These are phyloP conservation scores for Venturia carpophila DNA, from an alignment of 2,329 filamentous ascomycete genomes.

Conservation along the genomic window DNA sequence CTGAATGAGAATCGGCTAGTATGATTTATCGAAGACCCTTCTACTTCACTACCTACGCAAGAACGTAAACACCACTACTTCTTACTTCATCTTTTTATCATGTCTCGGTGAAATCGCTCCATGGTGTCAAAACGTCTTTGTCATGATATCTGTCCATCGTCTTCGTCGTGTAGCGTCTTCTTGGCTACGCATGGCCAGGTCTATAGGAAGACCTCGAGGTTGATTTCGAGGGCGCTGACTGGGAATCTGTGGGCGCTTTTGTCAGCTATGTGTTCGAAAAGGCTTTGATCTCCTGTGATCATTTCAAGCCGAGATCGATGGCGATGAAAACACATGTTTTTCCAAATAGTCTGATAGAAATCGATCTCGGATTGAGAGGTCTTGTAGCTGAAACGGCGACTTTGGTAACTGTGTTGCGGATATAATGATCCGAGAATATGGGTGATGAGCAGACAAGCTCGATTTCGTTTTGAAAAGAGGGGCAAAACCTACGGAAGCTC, in stretches of 20 bases:
- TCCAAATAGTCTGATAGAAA: too few relatives aligned
- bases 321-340: too few relatives aligned
- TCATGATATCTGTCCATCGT: not conserved
- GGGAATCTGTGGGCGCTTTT: slow-evolving; percentile 48
- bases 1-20: not conserved
- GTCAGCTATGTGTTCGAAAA: not conserved
- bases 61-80: not conserved
- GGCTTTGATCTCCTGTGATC: too few relatives aligned
- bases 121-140: not conserved
- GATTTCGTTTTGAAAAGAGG: not conserved
- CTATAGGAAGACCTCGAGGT: slow-evolving; percentile 86
- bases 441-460: too few relatives aligned
- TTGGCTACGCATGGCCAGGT: not conserved
- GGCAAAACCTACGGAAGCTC: slow-evolving; percentile 60
- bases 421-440: too few relatives aligned
- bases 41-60: not conserved
- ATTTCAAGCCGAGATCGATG: too few relatives aligned
- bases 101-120: not conserved
- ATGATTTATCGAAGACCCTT: not conserved
- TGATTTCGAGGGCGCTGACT: slow-evolving; percentile 88
- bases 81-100: not conserved
- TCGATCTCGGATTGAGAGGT: too few relatives aligned
- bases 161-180: not conserved
- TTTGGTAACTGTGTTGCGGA: too few relatives aligned
- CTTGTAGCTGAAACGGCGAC: too few relatives aligned